Evolutionary conservation across 2,329 filamentous ascomycete species (phyloP).

Genomic region (Beauveria varroae): DNA sequence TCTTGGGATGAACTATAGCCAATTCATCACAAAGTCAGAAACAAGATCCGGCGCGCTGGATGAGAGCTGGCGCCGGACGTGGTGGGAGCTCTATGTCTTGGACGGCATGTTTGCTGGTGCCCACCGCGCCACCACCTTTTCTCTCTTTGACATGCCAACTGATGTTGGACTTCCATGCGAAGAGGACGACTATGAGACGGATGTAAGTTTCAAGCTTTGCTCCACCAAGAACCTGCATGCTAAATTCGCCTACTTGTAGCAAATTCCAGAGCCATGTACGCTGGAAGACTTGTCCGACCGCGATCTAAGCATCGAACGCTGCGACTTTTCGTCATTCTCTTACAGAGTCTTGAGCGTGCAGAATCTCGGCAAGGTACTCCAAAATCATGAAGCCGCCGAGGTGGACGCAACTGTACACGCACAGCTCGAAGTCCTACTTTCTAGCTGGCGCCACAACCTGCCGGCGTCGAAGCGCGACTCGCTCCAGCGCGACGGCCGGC

Average conservation of each 20-base stretch:
- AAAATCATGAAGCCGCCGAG: neutral
- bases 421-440: neutral
- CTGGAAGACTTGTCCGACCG: neutral
- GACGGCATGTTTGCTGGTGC: constrained; percentile 67
- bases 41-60: constrained; percentile 41
- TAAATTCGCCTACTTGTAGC: neutral
- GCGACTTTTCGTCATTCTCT: neutral
- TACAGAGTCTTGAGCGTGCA: constrained; percentile 3
- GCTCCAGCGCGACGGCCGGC: neutral
- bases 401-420: neutral
- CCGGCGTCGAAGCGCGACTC: neutral
- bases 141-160: neutral
- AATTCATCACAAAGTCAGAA: neutral
- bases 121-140: neutral
- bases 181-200: neutral
- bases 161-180: constrained; percentile 4
- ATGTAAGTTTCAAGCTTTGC: neutral
- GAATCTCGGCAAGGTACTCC: constrained; percentile 1
- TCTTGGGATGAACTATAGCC: constrained; percentile 31
- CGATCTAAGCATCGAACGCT: neutral
- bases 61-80: constrained; percentile 71
- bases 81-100: constrained; percentile 67
- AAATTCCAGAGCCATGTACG: neutral
- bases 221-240: too few species aligned
- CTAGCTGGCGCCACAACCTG: constrained; percentile 2